Evolutionary conservation across 345 rosid species (phyloP).

Genomic region (Dipteronia sinensis): DNA sequence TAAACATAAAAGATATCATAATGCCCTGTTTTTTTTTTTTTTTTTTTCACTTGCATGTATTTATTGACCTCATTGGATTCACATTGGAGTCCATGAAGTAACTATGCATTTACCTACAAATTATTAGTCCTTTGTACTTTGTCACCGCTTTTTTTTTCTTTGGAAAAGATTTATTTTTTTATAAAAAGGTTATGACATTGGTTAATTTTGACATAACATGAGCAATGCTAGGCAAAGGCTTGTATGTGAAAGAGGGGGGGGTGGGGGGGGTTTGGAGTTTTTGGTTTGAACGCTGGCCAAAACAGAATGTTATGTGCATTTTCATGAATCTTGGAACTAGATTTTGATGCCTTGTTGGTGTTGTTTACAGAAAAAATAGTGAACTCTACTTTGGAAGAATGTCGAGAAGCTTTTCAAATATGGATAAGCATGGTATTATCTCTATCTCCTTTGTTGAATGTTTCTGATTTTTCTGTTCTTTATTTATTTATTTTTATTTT

Average conservation of each 20-base stretch:
- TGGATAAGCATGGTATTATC: slow-evolving; percentile 71
- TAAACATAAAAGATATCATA: not conserved
- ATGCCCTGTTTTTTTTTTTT: not conserved
- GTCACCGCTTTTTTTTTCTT: not conserved
- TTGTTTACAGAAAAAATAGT: slow-evolving; percentile 73
- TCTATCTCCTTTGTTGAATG: not conserved
- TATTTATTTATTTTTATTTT: not conserved
- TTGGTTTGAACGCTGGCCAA: not conserved
- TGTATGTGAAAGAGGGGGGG: not conserved
- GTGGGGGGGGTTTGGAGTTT: not conserved
- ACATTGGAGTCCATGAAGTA: not conserved
- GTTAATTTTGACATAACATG: not conserved
- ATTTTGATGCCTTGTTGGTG: slow-evolving; percentile 15
- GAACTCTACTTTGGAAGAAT: slow-evolving; percentile 88
- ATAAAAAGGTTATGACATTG: not conserved
- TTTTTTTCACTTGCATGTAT: not conserved
- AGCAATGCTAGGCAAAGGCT: not conserved
- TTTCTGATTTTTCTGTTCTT: slow-evolving; percentile 13
- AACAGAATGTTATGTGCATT: not conserved
- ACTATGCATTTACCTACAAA: not conserved
- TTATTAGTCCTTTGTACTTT: not conserved
- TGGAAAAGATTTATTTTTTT: not conserved
- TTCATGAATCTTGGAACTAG: not conserved
- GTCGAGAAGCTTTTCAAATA: slow-evolving; percentile 73
- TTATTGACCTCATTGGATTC: not conserved